A percentile compares a stretch with the other conserved stretches of the same genome.
Evolutionary conservation across 148 eudicot species (phyloP).

Genomic region (Vaccinium macrocarpon): DNA sequence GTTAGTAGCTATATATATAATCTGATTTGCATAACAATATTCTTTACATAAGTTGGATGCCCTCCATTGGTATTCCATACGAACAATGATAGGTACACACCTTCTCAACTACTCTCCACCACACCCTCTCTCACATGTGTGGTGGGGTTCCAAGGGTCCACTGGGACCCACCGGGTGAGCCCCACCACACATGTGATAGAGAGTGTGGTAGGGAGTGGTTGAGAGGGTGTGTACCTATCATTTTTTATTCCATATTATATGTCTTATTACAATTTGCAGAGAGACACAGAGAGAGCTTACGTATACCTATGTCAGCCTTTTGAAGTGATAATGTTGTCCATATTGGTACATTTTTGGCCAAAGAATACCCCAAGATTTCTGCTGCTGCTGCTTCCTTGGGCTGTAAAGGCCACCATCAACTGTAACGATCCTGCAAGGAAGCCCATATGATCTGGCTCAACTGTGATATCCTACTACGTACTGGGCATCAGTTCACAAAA

Average conservation of each 20-base stretch:
- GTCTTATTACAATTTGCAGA: not conserved
- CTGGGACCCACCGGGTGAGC: no score
- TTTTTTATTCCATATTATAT: no score
- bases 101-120: no score
- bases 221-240: no score
- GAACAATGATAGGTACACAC: no score
- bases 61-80: not conserved
- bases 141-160: no score
- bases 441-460: not conserved
- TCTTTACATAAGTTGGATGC: not conserved
- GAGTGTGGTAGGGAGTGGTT: no score
- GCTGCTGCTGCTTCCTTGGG: not conserved
- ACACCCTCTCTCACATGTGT: no score
- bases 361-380: not conserved
- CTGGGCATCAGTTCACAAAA: not conserved
- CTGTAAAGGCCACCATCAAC: not conserved
- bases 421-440: not conserved
- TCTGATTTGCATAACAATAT: not conserved
- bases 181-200: no score
- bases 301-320: not conserved
- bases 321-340: not conserved
- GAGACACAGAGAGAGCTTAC: not conserved
- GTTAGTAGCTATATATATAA: not conserved
- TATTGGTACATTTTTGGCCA: not conserved
- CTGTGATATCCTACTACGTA: not conserved